A percentile compares a stretch with the other conserved stretches of the same genome.
phyloP scores from a whole-genome alignment of 176 grass and related monocot genomes.

The Ampelocalamus luodianensis region DNA sequence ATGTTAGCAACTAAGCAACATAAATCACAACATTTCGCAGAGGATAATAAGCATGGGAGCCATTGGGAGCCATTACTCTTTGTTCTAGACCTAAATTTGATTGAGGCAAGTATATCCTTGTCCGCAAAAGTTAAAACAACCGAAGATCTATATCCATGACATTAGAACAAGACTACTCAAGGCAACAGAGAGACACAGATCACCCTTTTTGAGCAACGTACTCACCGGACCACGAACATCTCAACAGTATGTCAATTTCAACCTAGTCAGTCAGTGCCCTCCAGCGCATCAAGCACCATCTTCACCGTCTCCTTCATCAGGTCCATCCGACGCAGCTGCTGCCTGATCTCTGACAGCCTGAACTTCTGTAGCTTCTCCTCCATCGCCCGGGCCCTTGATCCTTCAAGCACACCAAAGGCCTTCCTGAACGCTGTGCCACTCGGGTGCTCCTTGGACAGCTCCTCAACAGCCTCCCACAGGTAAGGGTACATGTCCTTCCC shows the following conservation, averaged over 20 bases:
- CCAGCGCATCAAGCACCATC: slow-evolving; percentile 53
- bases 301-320: slow-evolving; percentile 56
- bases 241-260: slow-evolving; percentile 3
- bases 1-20: slow-evolving; percentile 41
- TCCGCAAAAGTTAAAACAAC: slow-evolving; percentile 26
- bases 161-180: slow-evolving; percentile 22
- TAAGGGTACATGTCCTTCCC: slow-evolving; percentile 45
- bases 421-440: slow-evolving; percentile 47
- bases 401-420: slow-evolving; percentile 51
- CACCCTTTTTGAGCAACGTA: slow-evolving; percentile 14
- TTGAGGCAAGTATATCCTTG: slow-evolving; percentile 19
- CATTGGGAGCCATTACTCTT: background rate
- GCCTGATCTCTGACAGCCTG: slow-evolving; percentile 47
- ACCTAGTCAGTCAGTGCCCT: slow-evolving; percentile 31
- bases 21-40: slow-evolving; percentile 21
- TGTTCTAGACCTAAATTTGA: slow-evolving; percentile 34
- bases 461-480: slow-evolving; percentile 52
- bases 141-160: slow-evolving; percentile 33
- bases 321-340: slow-evolving; percentile 56
- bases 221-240: slow-evolving; percentile 12
- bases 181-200: background rate
- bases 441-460: slow-evolving; percentile 47
- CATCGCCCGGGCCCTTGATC: slow-evolving; percentile 43
- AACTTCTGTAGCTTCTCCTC: slow-evolving; percentile 64
- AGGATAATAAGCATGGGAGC: background rate